Conservation (phyloP, 768 basidiomycete species). For the Termitomyces sp. region DNA sequence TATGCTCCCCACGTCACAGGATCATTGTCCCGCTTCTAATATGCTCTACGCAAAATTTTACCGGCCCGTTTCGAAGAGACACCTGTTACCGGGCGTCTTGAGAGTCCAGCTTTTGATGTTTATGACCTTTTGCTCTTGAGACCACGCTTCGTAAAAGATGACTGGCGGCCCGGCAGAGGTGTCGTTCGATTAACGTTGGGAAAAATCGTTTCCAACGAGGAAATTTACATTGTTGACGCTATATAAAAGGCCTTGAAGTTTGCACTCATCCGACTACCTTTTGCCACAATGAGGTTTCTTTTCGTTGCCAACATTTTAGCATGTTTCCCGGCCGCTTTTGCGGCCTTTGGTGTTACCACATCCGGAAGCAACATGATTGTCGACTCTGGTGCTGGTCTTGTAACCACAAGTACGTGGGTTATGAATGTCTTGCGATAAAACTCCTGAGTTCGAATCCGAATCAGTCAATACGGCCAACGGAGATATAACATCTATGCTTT, state of each 20-base stretch:
- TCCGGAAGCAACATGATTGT: constrained; percentile 34
- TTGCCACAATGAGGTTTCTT: constrained; percentile 18
- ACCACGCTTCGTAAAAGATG: background rate
- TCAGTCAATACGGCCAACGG: constrained; percentile 36
- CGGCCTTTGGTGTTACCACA: constrained; percentile 40
- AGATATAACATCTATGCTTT: constrained; percentile 39
- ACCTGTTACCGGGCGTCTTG: background rate
- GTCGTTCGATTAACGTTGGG: constrained; percentile 1
- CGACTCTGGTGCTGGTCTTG: constrained; percentile 39
- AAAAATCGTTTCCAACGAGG: constrained; percentile 5
- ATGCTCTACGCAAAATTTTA: background rate
- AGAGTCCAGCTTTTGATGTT: background rate
- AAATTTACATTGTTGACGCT: constrained; percentile 4
- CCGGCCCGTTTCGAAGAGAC: constrained; percentile 10
- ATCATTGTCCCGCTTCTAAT: constrained; percentile 1
- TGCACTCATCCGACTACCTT: background rate
- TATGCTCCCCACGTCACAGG: constrained; percentile 6
- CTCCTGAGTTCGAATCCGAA: background rate
- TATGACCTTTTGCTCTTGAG: background rate
- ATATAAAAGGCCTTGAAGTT: constrained; percentile 1
- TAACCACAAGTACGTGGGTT: constrained; percentile 31
- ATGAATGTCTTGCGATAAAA: background rate
- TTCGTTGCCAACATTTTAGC: constrained; percentile 17
- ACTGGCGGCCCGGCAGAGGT: constrained; percentile 10
- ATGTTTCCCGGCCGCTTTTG: constrained; percentile 28